A percentile compares a stretch with the other conserved stretches of the same genome.
These are phyloP conservation scores for Pichia sp. DNA, from an alignment of 1,139 yeast genomes.

Conservation along the genomic window DNA sequence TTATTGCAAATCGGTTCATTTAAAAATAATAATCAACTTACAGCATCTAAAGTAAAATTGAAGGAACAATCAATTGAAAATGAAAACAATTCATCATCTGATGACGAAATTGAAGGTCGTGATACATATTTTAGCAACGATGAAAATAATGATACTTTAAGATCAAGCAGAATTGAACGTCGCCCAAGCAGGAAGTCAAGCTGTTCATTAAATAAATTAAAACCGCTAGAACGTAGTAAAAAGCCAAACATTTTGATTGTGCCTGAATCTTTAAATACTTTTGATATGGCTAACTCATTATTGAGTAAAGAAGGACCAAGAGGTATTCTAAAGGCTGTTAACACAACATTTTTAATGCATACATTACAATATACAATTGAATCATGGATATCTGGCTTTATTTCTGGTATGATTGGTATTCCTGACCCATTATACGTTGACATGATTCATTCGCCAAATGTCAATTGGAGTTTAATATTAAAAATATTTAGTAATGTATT, in stretches of 20 bases:
- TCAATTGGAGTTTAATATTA: conserved; percentile 57
- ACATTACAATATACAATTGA: conserved; percentile 74
- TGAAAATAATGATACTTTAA: conserved; percentile 16
- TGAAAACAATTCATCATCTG: conserved; percentile 15
- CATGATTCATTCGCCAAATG: conserved; percentile 73
- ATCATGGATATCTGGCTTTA: conserved; percentile 87
- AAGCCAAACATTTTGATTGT: conserved; percentile 32
- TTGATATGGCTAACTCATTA: conserved; percentile 66
- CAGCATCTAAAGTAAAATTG: neutral
- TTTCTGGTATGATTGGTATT: conserved; percentile 74
- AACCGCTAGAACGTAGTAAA: neutral
- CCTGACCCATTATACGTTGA: conserved; percentile 90
- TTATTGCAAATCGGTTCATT: conserved; percentile 70
- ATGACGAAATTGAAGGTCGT: conserved; percentile 33
- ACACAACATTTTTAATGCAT: conserved; percentile 74
- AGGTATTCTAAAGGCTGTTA: conserved; percentile 82
- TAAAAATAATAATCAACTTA: conserved; percentile 6
- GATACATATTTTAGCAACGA: conserved; percentile 37
- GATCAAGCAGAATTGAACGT: conserved; percentile 26
- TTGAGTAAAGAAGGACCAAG: conserved; percentile 73
- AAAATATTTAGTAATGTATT: conserved; percentile 67
- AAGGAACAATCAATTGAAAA: conserved; percentile 5
- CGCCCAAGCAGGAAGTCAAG: conserved; percentile 17
- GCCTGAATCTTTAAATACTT: conserved; percentile 60
- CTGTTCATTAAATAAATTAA: conserved; percentile 1